These are phyloP conservation scores for Gonium pectorale DNA, from an alignment of 139 green algal species.

Conservation along the genomic window DNA sequence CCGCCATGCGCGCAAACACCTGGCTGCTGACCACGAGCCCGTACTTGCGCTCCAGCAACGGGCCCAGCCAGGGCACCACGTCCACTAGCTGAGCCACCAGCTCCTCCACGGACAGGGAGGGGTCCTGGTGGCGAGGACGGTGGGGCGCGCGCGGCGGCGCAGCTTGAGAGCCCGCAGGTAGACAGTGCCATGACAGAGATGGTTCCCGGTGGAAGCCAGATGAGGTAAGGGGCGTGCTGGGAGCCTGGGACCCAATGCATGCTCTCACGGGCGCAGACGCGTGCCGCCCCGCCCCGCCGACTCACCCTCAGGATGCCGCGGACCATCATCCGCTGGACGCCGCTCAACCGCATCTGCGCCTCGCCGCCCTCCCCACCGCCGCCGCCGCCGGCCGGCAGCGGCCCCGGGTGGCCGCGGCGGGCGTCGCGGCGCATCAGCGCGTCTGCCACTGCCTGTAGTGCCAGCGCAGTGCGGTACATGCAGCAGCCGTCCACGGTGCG, in stretches of 20 bases:
- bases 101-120: constrained; percentile 29
- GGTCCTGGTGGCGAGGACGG: constrained; percentile 26
- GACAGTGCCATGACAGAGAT: no score
- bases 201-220: no score
- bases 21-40: constrained; percentile 78
- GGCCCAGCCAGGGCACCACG: constrained; percentile 54
- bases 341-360: constrained; percentile 63
- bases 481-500: constrained; percentile 85
- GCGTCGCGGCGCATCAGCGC: background rate
- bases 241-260: no score
- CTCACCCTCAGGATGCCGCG: constrained; percentile 43
- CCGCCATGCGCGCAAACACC: constrained; percentile 49
- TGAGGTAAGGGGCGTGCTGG: no score
- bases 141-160: no score
- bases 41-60: constrained; percentile 79
- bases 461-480: constrained; percentile 74
- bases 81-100: constrained; percentile 25
- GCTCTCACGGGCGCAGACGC: no score
- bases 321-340: constrained; percentile 56
- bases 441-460: constrained; percentile 35
- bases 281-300: no score
- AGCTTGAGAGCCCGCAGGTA: no score
- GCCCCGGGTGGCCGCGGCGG: background rate
- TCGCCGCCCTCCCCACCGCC: background rate
- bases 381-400: background rate